Conservation (phyloP, 352 stramenopile genomes). For the Nothophytophthora sp. region DNA sequence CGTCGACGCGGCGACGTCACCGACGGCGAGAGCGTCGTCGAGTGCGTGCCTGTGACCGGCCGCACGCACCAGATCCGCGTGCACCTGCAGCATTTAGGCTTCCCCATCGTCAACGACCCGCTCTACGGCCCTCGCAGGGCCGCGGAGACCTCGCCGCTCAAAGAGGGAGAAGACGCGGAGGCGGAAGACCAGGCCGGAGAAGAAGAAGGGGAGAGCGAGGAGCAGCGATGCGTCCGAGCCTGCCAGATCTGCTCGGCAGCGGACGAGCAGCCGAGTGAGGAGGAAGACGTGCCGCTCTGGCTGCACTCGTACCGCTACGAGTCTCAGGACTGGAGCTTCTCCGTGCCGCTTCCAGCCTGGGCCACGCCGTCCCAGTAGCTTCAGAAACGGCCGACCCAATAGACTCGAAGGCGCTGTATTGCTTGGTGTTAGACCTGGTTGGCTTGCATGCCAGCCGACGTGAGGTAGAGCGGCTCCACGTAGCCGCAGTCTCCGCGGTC, state of each 20-base stretch:
- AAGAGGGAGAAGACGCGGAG: not conserved
- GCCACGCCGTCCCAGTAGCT: not conserved
- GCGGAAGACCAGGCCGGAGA: not conserved
- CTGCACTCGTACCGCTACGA: constrained; percentile 59
- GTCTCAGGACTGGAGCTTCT: constrained; percentile 35
- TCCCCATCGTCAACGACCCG: constrained; percentile 95
- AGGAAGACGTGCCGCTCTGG: constrained; percentile 32
- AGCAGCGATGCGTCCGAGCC: constrained; percentile 20
- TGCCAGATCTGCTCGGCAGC: constrained; percentile 14
- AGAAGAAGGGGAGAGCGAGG: constrained; percentile 8
- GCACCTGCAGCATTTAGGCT: constrained; percentile 87
- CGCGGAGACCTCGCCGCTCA: not conserved
- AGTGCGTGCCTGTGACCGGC: constrained; percentile 91
- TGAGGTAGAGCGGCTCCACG: constrained; percentile 71
- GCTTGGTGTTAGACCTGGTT: constrained; percentile 51
- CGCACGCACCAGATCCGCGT: constrained; percentile 96
- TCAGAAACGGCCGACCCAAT: not conserved
- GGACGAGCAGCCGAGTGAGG: not conserved
- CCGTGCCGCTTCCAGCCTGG: constrained; percentile 46
- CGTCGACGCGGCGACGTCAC: constrained; percentile 23
- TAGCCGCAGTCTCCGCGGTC: constrained; percentile 92
- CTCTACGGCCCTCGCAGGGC: constrained; percentile 75
- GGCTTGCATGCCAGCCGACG: constrained; percentile 60
- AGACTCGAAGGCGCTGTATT: not conserved
- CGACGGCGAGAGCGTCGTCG: constrained; percentile 67